phyloP scores from a whole-genome alignment of 1,284 basidiomycete species.

The Ustilago esculenta region DNA sequence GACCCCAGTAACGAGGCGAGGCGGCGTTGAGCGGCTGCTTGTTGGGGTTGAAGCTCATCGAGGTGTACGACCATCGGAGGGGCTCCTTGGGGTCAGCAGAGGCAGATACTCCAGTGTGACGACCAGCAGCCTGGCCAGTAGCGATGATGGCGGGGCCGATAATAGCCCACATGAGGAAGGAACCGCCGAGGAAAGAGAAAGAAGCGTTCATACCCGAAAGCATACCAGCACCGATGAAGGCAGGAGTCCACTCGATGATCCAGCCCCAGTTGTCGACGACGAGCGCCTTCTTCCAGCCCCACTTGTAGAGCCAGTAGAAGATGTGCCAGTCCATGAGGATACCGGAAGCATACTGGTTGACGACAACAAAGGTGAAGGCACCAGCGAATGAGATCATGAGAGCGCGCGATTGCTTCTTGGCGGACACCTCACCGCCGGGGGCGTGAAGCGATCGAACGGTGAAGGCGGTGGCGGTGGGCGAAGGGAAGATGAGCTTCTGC shows the following conservation, averaged over 20 bases:
- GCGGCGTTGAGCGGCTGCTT: slow-evolving; percentile 66
- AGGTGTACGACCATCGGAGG: slow-evolving; percentile 39
- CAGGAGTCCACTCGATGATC: slow-evolving; percentile 72
- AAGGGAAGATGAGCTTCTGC: slow-evolving; percentile 77
- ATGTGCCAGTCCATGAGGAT: slow-evolving; percentile 77
- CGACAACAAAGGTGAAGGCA: slow-evolving; percentile 73
- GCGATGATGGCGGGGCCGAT: slow-evolving; percentile 73
- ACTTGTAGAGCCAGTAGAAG: slow-evolving; percentile 71
- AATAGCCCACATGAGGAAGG: slow-evolving; percentile 75
- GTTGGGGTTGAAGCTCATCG: slow-evolving; percentile 48
- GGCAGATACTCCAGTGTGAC: slow-evolving; percentile 13
- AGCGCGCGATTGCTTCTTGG: slow-evolving; percentile 73
- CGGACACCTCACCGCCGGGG: slow-evolving; percentile 65
- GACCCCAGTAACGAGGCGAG: slow-evolving; percentile 76
- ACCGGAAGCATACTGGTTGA: slow-evolving; percentile 74
- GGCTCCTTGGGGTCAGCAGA: slow-evolving; percentile 20
- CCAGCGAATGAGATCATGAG: slow-evolving; percentile 71
- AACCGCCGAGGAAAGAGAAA: slow-evolving; percentile 74
- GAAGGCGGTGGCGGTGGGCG: slow-evolving; percentile 76
- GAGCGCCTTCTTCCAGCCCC: slow-evolving; percentile 75
- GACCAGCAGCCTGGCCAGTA: slow-evolving; percentile 49
- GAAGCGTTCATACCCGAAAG: slow-evolving; percentile 75
- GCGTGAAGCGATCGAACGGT: slow-evolving; percentile 75
- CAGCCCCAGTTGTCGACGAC: slow-evolving; percentile 71
- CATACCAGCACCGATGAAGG: slow-evolving; percentile 77